Conservation (phyloP, 176 grass and related monocot species). For the bread wheat (Triticum aestivum) region DNA sequence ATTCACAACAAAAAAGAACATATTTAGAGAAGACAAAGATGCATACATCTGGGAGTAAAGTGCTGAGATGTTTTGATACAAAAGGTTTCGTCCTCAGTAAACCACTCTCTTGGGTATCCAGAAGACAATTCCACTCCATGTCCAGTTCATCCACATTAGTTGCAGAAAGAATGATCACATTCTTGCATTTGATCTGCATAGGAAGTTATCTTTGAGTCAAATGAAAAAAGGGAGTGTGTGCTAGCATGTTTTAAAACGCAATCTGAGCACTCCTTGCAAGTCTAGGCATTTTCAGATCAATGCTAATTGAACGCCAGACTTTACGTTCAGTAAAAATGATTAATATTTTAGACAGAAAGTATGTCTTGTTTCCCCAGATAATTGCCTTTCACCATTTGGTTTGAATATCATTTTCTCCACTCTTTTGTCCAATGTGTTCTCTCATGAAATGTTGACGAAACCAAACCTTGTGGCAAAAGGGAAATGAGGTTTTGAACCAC, state of each 20-base stretch:
- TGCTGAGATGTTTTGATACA: slow-evolving; percentile 63
- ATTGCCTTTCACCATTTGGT: neutral
- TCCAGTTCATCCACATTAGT: slow-evolving; percentile 85
- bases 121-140: slow-evolving; percentile 83
- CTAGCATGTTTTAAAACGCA: neutral
- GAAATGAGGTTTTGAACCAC: slow-evolving; percentile 18
- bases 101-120: slow-evolving; percentile 62
- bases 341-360: neutral
- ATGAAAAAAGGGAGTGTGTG: neutral
- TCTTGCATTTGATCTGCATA: slow-evolving; percentile 97
- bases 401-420: neutral
- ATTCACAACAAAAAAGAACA: slow-evolving; percentile 2
- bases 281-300: slow-evolving; percentile 9
- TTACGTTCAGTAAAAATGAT: neutral
- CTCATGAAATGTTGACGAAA: neutral
- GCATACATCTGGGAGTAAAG: slow-evolving; percentile 72
- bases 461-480: neutral
- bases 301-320: neutral
- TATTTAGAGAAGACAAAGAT: slow-evolving; percentile 6
- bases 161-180: slow-evolving; percentile 81
- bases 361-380: neutral
- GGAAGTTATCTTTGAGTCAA: slow-evolving; percentile 16
- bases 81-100: slow-evolving; percentile 56
- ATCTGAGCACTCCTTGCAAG: neutral
- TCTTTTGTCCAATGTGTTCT: neutral